phyloP scores from a whole-genome alignment of 2,329 filamentous ascomycete species.

The Scedosporium dehoogii region DNA sequence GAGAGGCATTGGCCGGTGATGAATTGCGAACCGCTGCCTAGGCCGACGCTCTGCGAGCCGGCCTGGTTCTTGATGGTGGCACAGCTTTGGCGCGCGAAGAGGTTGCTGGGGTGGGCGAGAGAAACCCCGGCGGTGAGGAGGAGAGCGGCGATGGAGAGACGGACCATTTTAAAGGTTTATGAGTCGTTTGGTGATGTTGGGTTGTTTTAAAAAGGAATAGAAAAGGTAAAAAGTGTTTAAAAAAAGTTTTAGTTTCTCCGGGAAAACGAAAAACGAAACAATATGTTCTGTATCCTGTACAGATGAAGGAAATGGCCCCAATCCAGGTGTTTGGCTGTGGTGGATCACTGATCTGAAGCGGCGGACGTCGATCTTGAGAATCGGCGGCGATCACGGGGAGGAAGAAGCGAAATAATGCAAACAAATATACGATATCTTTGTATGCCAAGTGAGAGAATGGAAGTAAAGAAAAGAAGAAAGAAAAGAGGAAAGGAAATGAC shows the following conservation, averaged over 20 bases:
- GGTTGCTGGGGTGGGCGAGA: background rate
- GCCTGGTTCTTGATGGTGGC: conserved; percentile 9
- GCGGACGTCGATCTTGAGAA: background rate
- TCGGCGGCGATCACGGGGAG: background rate
- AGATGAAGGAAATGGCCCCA: too few relatives aligned
- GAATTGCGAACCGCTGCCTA: conserved; percentile 16
- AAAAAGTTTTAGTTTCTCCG: too few relatives aligned
- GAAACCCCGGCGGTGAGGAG: background rate
- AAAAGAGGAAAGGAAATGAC: background rate
- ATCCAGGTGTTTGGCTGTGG: background rate
- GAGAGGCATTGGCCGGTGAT: conserved; percentile 17
- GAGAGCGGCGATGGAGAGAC: conserved; percentile 11
- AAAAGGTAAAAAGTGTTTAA: background rate
- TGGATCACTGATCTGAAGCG: background rate
- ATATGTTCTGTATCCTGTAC: too few relatives aligned
- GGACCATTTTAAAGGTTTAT: conserved; percentile 2
- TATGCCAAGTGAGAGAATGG: background rate
- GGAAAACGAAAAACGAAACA: too few relatives aligned
- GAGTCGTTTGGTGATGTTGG: too few relatives aligned
- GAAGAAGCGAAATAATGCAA: background rate
- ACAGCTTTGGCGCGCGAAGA: conserved; percentile 1
- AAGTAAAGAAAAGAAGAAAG: background rate
- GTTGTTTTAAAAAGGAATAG: background rate
- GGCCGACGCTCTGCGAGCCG: conserved; percentile 16
- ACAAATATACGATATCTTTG: background rate